Conservation (phyloP, 768 basidiomycete species). For the Inosperma sp. region DNA sequence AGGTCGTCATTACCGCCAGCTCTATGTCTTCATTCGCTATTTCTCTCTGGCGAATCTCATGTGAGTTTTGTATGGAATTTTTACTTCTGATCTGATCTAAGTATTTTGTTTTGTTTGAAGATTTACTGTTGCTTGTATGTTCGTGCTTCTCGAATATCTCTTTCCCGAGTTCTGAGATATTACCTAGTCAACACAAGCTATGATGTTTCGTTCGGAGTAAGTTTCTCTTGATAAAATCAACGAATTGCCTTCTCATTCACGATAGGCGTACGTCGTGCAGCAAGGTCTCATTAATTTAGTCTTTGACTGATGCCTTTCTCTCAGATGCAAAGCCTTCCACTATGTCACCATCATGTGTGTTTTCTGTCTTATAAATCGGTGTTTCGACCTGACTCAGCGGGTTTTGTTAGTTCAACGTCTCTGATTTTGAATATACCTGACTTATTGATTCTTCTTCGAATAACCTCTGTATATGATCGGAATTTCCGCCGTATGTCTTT, state of each 20-base stretch:
- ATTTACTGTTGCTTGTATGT: constrained; percentile 13
- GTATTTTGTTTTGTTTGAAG: not conserved
- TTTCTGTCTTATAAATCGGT: not conserved
- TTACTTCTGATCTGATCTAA: not conserved
- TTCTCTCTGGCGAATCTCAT: constrained; percentile 18
- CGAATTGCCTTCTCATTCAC: constrained; percentile 7
- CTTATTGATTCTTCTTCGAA: constrained; percentile 15
- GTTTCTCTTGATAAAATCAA: too few relatives aligned
- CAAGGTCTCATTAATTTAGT: not conserved
- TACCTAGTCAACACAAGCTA: too few relatives aligned
- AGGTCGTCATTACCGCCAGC: constrained; percentile 18
- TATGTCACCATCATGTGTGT: constrained; percentile 22
- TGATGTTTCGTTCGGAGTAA: too few relatives aligned
- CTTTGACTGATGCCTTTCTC: not conserved
- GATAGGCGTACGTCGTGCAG: not conserved
- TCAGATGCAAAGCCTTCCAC: constrained; percentile 21
- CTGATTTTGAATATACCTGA: constrained; percentile 10
- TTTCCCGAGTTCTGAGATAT: too few relatives aligned
- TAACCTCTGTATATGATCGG: too few relatives aligned
- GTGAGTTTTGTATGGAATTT: constrained; percentile 5
- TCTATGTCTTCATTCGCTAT: constrained; percentile 20
- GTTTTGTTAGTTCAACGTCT: not conserved
- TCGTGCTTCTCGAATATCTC: too few relatives aligned
- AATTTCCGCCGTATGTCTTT: too few relatives aligned
- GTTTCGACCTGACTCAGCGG: not conserved